Evolutionary conservation across 2,329 filamentous ascomycete species (phyloP).

Genomic region (Fusarium humuli): DNA sequence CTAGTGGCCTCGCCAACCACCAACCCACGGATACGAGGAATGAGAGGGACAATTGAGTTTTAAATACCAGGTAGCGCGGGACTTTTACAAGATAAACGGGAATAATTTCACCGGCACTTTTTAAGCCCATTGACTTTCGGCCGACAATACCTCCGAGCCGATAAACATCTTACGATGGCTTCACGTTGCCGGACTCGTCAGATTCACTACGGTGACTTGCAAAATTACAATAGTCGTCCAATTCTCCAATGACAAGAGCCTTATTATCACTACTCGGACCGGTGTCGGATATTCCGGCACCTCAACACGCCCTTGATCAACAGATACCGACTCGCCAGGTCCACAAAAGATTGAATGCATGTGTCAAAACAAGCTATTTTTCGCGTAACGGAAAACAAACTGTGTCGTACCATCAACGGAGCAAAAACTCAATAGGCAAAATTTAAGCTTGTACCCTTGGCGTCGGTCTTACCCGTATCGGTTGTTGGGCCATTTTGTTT

Average conservation of each 20-base stretch:
- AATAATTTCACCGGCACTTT: conserved; percentile 1
- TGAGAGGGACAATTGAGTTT: neutral
- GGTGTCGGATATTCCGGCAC: conserved; percentile 23
- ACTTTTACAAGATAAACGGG: neutral
- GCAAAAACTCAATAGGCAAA: neutral
- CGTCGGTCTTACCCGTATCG: conserved; percentile 7
- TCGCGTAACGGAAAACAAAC: conserved; percentile 36
- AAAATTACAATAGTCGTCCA: neutral
- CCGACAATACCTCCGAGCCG: conserved; percentile 3
- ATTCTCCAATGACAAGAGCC: conserved; percentile 12
- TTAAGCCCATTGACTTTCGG: neutral
- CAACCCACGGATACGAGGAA: neutral
- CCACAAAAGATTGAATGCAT: conserved; percentile 26
- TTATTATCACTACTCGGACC: conserved; percentile 16
- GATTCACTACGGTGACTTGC: conserved; percentile 5
- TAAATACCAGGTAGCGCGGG: neutral
- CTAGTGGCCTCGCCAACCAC: neutral
- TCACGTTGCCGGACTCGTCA: neutral
- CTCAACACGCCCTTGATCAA: conserved; percentile 8
- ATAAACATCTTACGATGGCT: conserved; percentile 17
- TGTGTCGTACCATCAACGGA: neutral
- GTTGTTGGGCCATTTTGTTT: neutral
- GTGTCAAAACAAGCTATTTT: conserved; percentile 37
- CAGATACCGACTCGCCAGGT: conserved; percentile 19
- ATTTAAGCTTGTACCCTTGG: conserved; percentile 24